Conservation (phyloP, 2,329 filamentous ascomycete species). For the Berkeleyomyces rouxiae region DNA sequence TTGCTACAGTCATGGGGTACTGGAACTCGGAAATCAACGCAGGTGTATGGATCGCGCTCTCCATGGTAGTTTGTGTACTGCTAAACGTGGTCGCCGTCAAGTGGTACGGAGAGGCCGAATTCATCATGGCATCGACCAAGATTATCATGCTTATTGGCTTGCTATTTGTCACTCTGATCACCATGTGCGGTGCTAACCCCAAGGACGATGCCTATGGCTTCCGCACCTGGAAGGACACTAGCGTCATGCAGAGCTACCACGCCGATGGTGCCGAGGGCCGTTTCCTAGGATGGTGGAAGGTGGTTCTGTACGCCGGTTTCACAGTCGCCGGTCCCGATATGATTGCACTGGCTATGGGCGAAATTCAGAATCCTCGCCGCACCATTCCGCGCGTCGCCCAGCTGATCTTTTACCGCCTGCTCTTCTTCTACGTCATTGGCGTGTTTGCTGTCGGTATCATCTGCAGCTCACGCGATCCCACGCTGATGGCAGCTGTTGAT, state of each 20-base stretch:
- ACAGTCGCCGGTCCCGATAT: slow-evolving; percentile 53
- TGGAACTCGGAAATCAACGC: slow-evolving; percentile 28
- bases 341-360: slow-evolving; percentile 37
- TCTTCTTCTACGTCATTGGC: slow-evolving; percentile 52
- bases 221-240: slow-evolving; percentile 31
- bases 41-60: slow-evolving; percentile 33
- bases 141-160: slow-evolving; percentile 36
- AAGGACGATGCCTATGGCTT: slow-evolving; percentile 46
- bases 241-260: slow-evolving; percentile 22
- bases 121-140: slow-evolving; percentile 40
- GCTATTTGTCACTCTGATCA: slow-evolving; percentile 47
- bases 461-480: slow-evolving; percentile 35
- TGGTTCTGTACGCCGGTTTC: slow-evolving; percentile 51
- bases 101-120: slow-evolving; percentile 28
- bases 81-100: slow-evolving; percentile 32
- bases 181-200: slow-evolving; percentile 53
- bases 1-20: slow-evolving; percentile 29
- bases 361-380: slow-evolving; percentile 47
- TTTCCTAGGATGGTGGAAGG: slow-evolving; percentile 39
- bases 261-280: slow-evolving; percentile 35
- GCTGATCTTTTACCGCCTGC: slow-evolving; percentile 56
- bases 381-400: slow-evolving; percentile 56
- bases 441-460: slow-evolving; percentile 40
- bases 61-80: slow-evolving; percentile 28
- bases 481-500: slow-evolving; percentile 28